Evolutionary conservation across 805 yeast genomes (phyloP).

Genomic region (Kodamaea kaohsiungensis): DNA sequence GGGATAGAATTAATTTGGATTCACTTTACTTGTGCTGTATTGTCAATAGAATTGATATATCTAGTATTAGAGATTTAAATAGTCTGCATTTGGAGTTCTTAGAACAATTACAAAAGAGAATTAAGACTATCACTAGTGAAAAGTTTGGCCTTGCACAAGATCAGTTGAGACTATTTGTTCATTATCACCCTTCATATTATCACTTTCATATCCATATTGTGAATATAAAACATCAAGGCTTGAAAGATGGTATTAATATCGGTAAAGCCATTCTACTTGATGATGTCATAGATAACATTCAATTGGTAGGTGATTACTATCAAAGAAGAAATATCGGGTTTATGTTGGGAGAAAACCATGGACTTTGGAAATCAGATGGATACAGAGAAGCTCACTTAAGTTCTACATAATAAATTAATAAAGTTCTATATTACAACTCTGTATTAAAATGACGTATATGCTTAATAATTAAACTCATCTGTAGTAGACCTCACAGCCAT

Average conservation of each 20-base stretch:
- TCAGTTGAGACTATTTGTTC: constrained; percentile 75
- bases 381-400: constrained; percentile 15
- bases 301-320: constrained; percentile 59
- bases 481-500: constrained; percentile 62
- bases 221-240: constrained; percentile 65
- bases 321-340: constrained; percentile 59
- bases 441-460: not conserved
- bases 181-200: constrained; percentile 94
- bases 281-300: constrained; percentile 74
- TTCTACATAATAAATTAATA: not conserved
- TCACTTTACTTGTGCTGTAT: constrained; percentile 78
- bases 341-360: constrained; percentile 74
- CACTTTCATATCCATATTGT: constrained; percentile 94
- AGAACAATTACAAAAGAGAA: constrained; percentile 42
- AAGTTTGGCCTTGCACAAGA: constrained; percentile 47
- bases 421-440: constrained; percentile 6
- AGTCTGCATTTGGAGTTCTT: constrained; percentile 60
- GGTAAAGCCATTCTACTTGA: constrained; percentile 86
- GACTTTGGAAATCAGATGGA: constrained; percentile 53
- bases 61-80: constrained; percentile 75
- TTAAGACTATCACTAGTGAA: constrained; percentile 45
- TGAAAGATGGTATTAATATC: constrained; percentile 63
- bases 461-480: constrained; percentile 69
- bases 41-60: constrained; percentile 65
- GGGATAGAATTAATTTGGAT: constrained; percentile 78